Percentiles rank a stretch among this genome's conserved stretches.
phyloP scores from a whole-genome alignment of 495 filamentous ascomycete species.

The Penicillium roqueforti region DNA sequence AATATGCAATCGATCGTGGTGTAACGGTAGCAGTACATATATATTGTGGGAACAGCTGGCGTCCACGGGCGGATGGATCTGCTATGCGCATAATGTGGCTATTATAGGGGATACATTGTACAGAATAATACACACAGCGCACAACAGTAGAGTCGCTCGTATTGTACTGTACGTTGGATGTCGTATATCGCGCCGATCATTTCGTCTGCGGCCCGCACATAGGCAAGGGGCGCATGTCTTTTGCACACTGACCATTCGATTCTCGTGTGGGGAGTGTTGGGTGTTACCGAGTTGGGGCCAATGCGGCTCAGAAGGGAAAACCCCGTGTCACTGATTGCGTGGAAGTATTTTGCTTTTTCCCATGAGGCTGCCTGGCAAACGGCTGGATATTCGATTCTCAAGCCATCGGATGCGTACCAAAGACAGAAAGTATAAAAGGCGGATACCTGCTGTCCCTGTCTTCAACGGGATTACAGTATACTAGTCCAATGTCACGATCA shows the following conservation, averaged over 20 bases:
- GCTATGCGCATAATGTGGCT: background rate
- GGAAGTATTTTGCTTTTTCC: background rate
- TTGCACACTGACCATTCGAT: constrained; percentile 6
- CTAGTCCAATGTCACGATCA: background rate
- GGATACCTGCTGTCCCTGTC: background rate
- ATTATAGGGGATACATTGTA: background rate
- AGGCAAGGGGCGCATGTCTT: constrained; percentile 16
- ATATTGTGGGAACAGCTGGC: background rate
- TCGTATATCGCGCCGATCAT: background rate
- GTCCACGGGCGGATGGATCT: background rate
- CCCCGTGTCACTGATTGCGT: background rate
- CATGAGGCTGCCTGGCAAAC: background rate
- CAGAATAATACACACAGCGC: background rate
- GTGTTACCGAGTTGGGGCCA: background rate
- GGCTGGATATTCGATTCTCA: no score
- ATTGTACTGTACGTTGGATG: background rate
- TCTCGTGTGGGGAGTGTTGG: background rate
- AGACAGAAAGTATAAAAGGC: no score
- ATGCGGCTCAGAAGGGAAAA: constrained; percentile 6
- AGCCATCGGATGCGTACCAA: no score
- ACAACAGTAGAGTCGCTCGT: background rate
- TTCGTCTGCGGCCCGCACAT: constrained; percentile 2
- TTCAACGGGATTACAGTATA: no score
- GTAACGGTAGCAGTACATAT: background rate
- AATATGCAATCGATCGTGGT: background rate